phyloP scores from a whole-genome alignment of 768 basidiomycete species.

The Lactarius akahatsu region DNA sequence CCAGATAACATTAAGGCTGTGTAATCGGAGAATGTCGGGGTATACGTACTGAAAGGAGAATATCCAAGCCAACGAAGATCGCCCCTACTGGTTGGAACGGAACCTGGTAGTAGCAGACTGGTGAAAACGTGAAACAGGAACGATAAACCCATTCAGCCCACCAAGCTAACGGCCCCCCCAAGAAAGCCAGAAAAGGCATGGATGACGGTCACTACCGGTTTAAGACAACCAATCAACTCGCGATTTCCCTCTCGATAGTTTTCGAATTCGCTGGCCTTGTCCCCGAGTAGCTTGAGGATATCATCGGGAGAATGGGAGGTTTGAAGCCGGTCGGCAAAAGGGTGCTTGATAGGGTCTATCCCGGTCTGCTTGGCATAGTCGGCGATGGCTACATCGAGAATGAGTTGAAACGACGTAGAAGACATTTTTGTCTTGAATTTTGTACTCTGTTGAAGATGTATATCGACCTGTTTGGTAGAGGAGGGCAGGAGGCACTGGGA shows the following conservation, averaged over 20 bases:
- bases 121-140: not conserved
- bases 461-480: too few relatives aligned
- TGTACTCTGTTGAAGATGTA: not conserved
- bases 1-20: not conserved
- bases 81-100: not conserved
- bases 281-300: not conserved
- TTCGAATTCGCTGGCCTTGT: not conserved
- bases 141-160: not conserved
- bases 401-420: not conserved
- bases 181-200: not conserved
- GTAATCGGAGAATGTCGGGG: not conserved
- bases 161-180: not conserved
- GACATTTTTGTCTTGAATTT: too few relatives aligned
- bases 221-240: not conserved
- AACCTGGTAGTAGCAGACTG: not conserved
- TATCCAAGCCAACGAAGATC: not conserved
- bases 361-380: not conserved
- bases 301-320: not conserved
- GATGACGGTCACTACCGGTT: not conserved
- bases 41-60: not conserved
- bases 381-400: not conserved
- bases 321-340: not conserved
- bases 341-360: not conserved
- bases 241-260: not conserved
- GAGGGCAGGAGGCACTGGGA: too few relatives aligned